Evolutionary conservation across 2,329 filamentous ascomycete genomes (phyloP), one percentile per base, ranked within the genome.

Genomic region (Xylariomycetidae sp.): DNA sequence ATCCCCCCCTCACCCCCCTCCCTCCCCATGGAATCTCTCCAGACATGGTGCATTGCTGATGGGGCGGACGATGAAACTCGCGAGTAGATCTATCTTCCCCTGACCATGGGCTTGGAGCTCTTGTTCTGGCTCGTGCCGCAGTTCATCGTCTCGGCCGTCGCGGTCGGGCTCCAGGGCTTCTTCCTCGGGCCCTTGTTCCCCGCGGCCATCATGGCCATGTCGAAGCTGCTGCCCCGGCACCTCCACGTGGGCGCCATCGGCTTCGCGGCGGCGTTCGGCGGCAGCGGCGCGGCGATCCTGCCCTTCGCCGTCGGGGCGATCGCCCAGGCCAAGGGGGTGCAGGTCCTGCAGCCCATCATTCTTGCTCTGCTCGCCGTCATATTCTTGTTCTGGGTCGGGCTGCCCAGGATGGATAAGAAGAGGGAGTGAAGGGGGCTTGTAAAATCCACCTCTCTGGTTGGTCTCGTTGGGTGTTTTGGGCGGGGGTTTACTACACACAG

Each of bases 61-160:
- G 16, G 27, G 33, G n/a, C n/a, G n/a, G n/a, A n/a, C n/a, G n/a
- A n/a, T n/a, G n/a, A n/a, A n/a, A 16, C 4, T 6, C 22, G 25
- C 15, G 7, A 19, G 10, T n/a, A 62, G 50, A 62, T 70, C 16
- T 92, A 90, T 58, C 70, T 89, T 3, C 61, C 73, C 5, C 51
- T 79, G 12, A 70, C 76, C 3, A 79, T 87, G 52, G 77, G 54
- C 0, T 67, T 86, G 5, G 75, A 87, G 48, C 69, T 90, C 1
- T 58, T 90, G 25, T 85, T 90, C 63, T 92, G 85, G 85, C 77
- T 89, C 3, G 80, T 92, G 0, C 85, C 86, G 0, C 73, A 82
- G 33, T 87, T 89, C 54, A 75, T 83, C 49, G 81, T 85, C 5
- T 86, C 82, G 0, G 81, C 83, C 0, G 70, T 89, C 2, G 78